Conservation (phyloP, 495 filamentous ascomycete species). For the Podospora fimiseda region DNA sequence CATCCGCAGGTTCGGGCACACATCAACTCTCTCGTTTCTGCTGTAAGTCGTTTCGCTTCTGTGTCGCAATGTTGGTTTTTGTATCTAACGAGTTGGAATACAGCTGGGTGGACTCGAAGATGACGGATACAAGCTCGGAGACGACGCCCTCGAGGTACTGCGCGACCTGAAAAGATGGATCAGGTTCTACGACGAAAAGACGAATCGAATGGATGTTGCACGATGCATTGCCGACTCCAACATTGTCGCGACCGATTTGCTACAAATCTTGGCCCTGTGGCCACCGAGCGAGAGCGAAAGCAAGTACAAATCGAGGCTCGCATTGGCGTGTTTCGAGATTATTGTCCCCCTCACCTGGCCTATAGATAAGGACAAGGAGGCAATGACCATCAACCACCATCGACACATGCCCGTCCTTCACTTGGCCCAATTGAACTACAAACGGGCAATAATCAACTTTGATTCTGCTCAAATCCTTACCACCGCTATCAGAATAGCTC, state of each 20-base stretch:
- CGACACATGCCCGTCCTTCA: conserved; percentile 83
- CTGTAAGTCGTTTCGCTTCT: conserved; percentile 51
- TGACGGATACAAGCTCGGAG: conserved; percentile 78
- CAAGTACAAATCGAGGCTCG: conserved; percentile 62
- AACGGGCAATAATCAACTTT: conserved; percentile 76
- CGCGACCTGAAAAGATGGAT: conserved; percentile 93
- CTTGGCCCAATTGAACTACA: conserved; percentile 82
- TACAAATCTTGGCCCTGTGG: conserved; percentile 84
- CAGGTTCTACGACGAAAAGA: conserved; percentile 87
- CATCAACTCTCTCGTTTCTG: conserved; percentile 85
- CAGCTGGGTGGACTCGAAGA: conserved; percentile 85
- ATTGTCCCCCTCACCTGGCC: conserved; percentile 96
- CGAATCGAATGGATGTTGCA: conserved; percentile 91
- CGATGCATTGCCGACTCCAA: conserved; percentile 90
- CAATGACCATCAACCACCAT: conserved; percentile 90
- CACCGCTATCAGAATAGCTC: conserved; percentile 67
- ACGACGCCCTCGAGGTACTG: conserved; percentile 86
- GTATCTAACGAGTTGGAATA: not conserved
- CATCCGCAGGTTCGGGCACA: conserved; percentile 87
- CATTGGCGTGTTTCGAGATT: conserved; percentile 82
- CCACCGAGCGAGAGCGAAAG: conserved; percentile 62
- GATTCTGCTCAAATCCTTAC: conserved; percentile 69
- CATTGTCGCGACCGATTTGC: conserved; percentile 79
- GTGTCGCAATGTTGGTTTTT: not conserved
- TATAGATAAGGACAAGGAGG: conserved; percentile 62